Conservation (phyloP, 331 rosid species). For the Malus hybrid region DNA sequence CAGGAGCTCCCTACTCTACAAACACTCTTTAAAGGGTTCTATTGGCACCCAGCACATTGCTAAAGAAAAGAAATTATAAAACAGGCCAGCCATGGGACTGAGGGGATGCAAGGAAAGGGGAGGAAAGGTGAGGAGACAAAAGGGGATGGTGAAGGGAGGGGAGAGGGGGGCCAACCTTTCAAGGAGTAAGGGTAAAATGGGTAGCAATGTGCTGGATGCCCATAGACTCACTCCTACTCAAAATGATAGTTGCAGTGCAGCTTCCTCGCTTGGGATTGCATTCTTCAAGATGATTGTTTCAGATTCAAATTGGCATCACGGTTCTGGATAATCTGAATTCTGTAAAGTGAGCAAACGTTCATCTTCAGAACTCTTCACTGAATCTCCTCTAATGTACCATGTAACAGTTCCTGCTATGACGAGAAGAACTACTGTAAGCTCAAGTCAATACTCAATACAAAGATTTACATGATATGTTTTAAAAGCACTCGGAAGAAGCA, state of each 20-base stretch:
- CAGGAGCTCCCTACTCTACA: not conserved
- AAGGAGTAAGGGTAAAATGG: not conserved
- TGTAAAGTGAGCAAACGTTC: constrained; percentile 56
- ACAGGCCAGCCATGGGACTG: not conserved
- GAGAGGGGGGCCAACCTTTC: not conserved
- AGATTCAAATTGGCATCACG: constrained; percentile 13
- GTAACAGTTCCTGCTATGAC: constrained; percentile 51
- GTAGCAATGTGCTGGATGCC: not conserved
- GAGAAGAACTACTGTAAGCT: constrained; percentile 4
- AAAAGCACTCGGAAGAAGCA: not conserved
- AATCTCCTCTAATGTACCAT: constrained; percentile 58
- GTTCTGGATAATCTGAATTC: constrained; percentile 48
- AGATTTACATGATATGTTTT: not conserved
- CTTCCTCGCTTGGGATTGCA: constrained; percentile 9
- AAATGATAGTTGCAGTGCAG: constrained; percentile 8
- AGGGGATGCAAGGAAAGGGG: not conserved
- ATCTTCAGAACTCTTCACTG: constrained; percentile 55
- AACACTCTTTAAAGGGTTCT: not conserved
- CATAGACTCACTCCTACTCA: constrained; percentile 11
- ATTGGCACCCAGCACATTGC: constrained; percentile 8
- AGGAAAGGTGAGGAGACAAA: not conserved
- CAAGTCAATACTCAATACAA: not conserved
- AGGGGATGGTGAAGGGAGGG: not conserved
- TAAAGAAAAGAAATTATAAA: not conserved
- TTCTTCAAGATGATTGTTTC: constrained; percentile 7